These are phyloP conservation scores for Bruguiera parviflora DNA, from an alignment of 345 rosid genomes.

Conservation along the genomic window DNA sequence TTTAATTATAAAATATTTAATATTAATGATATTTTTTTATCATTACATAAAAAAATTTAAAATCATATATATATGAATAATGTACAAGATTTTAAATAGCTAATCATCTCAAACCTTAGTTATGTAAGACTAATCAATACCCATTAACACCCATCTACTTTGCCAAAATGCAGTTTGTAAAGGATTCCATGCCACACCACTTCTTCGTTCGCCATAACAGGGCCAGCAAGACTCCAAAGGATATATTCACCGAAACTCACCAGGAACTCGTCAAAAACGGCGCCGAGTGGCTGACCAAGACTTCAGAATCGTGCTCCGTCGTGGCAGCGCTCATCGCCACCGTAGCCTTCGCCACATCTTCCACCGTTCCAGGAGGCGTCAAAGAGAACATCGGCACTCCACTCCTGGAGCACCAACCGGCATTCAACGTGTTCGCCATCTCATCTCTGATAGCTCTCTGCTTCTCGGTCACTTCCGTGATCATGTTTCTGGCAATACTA, in stretches of 20 bases:
- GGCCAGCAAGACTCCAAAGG: slow-evolving; percentile 17
- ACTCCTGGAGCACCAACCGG: not conserved
- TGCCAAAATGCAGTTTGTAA: slow-evolving; percentile 25
- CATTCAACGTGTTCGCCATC: slow-evolving; percentile 19
- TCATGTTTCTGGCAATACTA: slow-evolving; percentile 21
- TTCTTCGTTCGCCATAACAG: slow-evolving; percentile 13
- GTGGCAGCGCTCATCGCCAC: slow-evolving; percentile 5
- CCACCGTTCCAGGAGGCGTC: slow-evolving; percentile 21
- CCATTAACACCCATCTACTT: not conserved
- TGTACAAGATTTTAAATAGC: too few relatives aligned
- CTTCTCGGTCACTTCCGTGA: slow-evolving; percentile 4
- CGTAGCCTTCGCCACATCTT: not conserved
- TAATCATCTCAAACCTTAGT: not conserved
- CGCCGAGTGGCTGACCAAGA: not conserved
- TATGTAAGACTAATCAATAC: not conserved
- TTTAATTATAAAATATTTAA: too few relatives aligned
- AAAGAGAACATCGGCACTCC: slow-evolving; percentile 11
- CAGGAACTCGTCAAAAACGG: slow-evolving; percentile 15
- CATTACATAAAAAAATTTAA: too few relatives aligned
- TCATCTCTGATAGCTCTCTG: slow-evolving; percentile 27
- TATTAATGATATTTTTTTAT: too few relatives aligned
- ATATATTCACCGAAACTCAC: slow-evolving; percentile 24
- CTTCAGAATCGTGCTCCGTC: not conserved
- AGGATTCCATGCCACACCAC: slow-evolving; percentile 23
- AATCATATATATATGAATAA: too few relatives aligned